phyloP scores from a whole-genome alignment of 2,329 filamentous ascomycete genomes.

The Xylariaceae sp. region DNA sequence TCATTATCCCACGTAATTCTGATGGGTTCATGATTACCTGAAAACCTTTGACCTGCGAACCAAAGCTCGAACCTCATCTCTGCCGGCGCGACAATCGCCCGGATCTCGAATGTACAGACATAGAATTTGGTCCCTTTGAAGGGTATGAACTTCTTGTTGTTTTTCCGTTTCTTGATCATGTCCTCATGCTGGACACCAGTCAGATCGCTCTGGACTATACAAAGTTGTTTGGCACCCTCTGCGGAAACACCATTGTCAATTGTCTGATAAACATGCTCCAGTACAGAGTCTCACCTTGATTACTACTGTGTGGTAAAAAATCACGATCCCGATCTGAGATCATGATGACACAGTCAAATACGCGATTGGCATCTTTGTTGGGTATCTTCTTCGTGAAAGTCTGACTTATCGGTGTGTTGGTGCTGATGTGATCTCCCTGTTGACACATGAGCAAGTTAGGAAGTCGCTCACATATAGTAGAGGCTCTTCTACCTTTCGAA shows the following conservation, averaged over 20 bases:
- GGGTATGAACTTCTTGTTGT: constrained; percentile 32
- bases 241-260: constrained; percentile 1
- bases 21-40: constrained; percentile 37
- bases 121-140: constrained; percentile 36
- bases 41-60: constrained; percentile 39
- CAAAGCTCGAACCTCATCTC: constrained; percentile 48
- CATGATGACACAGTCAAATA: constrained; percentile 38
- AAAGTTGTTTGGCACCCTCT: constrained; percentile 38
- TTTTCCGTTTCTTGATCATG: constrained; percentile 36
- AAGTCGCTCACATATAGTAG: background rate
- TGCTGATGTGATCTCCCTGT: constrained; percentile 39
- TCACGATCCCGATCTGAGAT: constrained; percentile 36
- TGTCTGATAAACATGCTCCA: background rate
- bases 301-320: constrained; percentile 35
- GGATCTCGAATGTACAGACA: constrained; percentile 44
- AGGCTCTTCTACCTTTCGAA: constrained; percentile 31
- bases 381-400: constrained; percentile 35
- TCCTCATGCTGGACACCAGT: constrained; percentile 36
- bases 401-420: constrained; percentile 32
- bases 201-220: constrained; percentile 39
- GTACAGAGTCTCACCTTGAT: constrained; percentile 30
- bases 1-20: constrained; percentile 33
- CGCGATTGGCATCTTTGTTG: constrained; percentile 30
- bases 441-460: constrained; percentile 5
- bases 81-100: constrained; percentile 52